Percentiles rank a stretch among this genome's conserved stretches.
Conservation (phyloP, 2,329 filamentous ascomycete genomes). For the Neurospora sp. region DNA sequence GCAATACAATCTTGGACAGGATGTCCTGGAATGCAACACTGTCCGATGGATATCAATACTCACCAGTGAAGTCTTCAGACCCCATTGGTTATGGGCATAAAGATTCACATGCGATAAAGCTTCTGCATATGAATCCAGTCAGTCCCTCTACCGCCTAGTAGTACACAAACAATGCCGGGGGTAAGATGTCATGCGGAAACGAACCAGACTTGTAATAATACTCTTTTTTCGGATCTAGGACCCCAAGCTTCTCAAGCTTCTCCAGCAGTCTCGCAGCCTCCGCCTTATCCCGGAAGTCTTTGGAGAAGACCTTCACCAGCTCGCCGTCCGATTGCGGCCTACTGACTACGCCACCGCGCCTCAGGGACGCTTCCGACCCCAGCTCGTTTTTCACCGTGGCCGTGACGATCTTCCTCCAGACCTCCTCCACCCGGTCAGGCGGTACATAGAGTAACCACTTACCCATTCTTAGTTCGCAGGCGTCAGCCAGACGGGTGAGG, state of each 20-base stretch:
- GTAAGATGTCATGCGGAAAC: slow-evolving; percentile 17
- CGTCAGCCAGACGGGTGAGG: slow-evolving; percentile 52
- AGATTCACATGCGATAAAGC: not conserved
- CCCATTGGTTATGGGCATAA: not conserved
- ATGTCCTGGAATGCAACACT: not conserved
- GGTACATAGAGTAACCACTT: slow-evolving; percentile 75
- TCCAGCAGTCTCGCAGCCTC: slow-evolving; percentile 62
- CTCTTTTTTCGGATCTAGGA: slow-evolving; percentile 40
- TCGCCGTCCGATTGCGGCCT: slow-evolving; percentile 25
- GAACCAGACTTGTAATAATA: slow-evolving; percentile 74
- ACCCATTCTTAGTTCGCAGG: slow-evolving; percentile 49
- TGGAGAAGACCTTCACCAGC: slow-evolving; percentile 70
- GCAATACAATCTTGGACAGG: not conserved
- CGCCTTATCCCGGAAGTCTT: slow-evolving; percentile 57
- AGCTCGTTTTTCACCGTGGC: slow-evolving; percentile 61
- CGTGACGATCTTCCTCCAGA: slow-evolving; percentile 58
- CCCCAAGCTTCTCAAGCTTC: slow-evolving; percentile 50
- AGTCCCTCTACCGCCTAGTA: not conserved
- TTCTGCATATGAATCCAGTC: not conserved
- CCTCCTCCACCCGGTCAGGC: slow-evolving; percentile 42
- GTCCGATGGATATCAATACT: not conserved
- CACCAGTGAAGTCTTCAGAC: not conserved
- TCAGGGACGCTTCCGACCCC: slow-evolving; percentile 66
- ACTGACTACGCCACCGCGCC: slow-evolving; percentile 36
- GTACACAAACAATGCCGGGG: not conserved